Evolutionary conservation across 2,329 filamentous ascomycete genomes (phyloP).

Genomic region (Exophiala sp.): DNA sequence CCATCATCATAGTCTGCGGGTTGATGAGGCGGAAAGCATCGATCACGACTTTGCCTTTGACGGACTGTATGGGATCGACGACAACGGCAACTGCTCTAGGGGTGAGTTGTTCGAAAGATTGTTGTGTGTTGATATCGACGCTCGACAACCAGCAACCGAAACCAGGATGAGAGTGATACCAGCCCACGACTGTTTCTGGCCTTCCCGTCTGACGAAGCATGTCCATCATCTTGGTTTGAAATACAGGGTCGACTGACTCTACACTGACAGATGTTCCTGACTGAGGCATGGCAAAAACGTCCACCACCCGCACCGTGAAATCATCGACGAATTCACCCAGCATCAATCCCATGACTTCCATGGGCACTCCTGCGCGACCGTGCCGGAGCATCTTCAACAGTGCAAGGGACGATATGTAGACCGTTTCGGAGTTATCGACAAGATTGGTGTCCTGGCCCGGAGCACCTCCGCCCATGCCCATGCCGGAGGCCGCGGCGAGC

Average conservation of each 20-base stretch:
- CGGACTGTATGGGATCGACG: conserved; percentile 96
- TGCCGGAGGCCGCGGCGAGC: conserved; percentile 69
- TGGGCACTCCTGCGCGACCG: conserved; percentile 93
- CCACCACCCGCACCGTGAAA: conserved; percentile 96
- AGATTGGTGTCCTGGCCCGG: conserved; percentile 73
- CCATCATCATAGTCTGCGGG: conserved; percentile 95
- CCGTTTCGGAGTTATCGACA: conserved; percentile 98
- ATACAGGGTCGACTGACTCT: conserved; percentile 96
- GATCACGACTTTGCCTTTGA: conserved; percentile 99
- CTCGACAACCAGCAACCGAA: conserved; percentile 99
- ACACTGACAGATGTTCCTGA: conserved; percentile 97
- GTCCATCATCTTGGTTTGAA: conserved; percentile 99
- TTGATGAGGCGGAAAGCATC: conserved; percentile 98
- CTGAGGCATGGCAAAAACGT: conserved; percentile 99
- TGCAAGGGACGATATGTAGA: conserved; percentile 97
- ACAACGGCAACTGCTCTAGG: conserved; percentile 96
- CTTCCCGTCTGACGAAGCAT: conserved; percentile 97
- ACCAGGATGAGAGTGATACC: conserved; percentile 99
- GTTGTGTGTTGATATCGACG: conserved; percentile 99
- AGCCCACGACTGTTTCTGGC: conserved; percentile 94
- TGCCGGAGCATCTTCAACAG: conserved; percentile 98
- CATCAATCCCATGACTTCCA: conserved; percentile 99
- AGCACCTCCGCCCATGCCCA: conserved; percentile 54
- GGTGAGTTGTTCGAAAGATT: conserved; percentile 98
- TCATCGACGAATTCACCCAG: conserved; percentile 98